Percentiles rank a stretch among this genome's conserved stretches.
Conservation (phyloP, 768 basidiomycete species). For the Leccinum subtestaceum region DNA sequence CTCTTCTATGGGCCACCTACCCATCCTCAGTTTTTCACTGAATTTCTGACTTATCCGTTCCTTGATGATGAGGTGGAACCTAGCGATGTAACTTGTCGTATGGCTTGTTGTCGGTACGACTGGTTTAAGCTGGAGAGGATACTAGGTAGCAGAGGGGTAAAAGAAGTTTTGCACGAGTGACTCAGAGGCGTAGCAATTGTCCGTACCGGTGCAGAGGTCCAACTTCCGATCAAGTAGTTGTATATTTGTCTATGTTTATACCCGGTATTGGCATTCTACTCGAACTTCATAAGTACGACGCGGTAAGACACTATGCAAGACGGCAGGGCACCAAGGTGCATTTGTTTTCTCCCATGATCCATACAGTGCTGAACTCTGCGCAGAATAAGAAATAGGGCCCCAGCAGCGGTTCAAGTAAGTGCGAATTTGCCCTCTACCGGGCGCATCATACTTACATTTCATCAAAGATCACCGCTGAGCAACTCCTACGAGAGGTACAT, state of each 20-base stretch:
- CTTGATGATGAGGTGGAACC: slow-evolving; percentile 84
- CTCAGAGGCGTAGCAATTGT: not conserved
- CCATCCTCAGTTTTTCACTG: slow-evolving; percentile 89
- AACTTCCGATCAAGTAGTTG: not conserved
- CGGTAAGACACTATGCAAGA: slow-evolving; percentile 56
- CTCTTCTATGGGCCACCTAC: slow-evolving; percentile 93
- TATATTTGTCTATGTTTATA: slow-evolving; percentile 21
- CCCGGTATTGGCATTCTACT: not conserved
- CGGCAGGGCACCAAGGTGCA: slow-evolving; percentile 75
- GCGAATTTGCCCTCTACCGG: not conserved
- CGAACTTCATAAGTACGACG: not conserved
- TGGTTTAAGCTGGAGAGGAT: slow-evolving; percentile 86
- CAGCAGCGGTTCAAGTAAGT: slow-evolving; percentile 86
- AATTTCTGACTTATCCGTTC: slow-evolving; percentile 88
- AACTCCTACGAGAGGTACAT: slow-evolving; percentile 87
- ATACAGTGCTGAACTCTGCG: slow-evolving; percentile 2
- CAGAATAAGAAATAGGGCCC: slow-evolving; percentile 94
- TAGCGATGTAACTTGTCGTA: slow-evolving; percentile 77
- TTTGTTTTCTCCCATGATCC: slow-evolving; percentile 3
- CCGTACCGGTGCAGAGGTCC: not conserved
- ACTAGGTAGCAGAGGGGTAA: slow-evolving; percentile 25
- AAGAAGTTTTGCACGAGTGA: slow-evolving; percentile 14
- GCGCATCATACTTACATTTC: slow-evolving; percentile 14
- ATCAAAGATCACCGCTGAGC: slow-evolving; percentile 92
- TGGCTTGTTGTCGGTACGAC: slow-evolving; percentile 88